Evolutionary conservation across 2,329 filamentous ascomycete genomes (phyloP).

Genomic region (Penicillium nordicum): DNA sequence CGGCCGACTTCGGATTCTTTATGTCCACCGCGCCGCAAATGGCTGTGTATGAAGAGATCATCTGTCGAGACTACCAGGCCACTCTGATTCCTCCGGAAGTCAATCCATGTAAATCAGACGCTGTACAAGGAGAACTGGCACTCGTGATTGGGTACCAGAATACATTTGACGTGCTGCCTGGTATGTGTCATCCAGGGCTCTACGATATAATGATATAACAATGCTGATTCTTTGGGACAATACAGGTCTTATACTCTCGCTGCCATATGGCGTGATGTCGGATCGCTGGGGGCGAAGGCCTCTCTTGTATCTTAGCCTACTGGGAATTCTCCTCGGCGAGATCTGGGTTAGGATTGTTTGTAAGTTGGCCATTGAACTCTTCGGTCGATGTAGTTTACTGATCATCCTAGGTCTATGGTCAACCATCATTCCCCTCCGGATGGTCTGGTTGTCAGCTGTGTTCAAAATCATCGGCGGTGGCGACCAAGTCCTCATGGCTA

Average conservation of each 20-base stretch:
- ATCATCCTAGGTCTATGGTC: conserved; percentile 17
- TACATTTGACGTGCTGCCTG: conserved; percentile 23
- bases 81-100: neutral
- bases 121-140: conserved; percentile 31
- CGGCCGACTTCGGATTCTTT: conserved; percentile 22
- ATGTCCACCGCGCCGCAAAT: conserved; percentile 25
- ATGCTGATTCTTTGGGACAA: neutral
- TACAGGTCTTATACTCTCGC: conserved; percentile 26
- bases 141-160: conserved; percentile 30
- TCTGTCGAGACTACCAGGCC: conserved; percentile 23
- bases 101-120: conserved; percentile 30
- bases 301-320: conserved; percentile 20
- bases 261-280: conserved; percentile 30
- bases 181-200: conserved; percentile 6
- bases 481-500: conserved; percentile 18
- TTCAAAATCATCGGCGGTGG: conserved; percentile 28
- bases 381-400: neutral
- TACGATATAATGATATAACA: neutral
- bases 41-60: conserved; percentile 28
- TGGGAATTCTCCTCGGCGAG: conserved; percentile 24
- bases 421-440: conserved; percentile 23
- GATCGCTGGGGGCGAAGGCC: conserved; percentile 31
- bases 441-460: conserved; percentile 26
- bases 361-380: conserved; percentile 11
- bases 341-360: conserved; percentile 29